Percentiles rank a stretch among this genome's conserved stretches.
Conservation (phyloP, 106 monocot genomes). For the Chionographis japonica region DNA sequence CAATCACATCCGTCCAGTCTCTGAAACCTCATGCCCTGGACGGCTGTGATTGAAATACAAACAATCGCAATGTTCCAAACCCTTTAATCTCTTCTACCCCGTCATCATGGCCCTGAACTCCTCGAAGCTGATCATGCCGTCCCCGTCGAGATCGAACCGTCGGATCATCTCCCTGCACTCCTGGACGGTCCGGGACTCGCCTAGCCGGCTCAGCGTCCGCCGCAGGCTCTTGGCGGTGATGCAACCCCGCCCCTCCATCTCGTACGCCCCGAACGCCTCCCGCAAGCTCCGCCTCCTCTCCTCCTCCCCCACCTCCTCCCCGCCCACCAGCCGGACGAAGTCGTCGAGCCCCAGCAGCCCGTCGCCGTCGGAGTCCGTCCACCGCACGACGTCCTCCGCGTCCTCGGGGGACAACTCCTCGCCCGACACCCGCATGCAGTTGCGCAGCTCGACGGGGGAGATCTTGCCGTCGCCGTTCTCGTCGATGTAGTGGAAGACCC, state of each 20-base stretch:
- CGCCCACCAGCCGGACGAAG: conserved; percentile 29
- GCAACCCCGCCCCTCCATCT: conserved; percentile 21
- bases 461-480: conserved; percentile 49
- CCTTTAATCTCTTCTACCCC: not conserved
- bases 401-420: conserved; percentile 35
- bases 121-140: conserved; percentile 58
- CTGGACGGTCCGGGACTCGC: conserved; percentile 23
- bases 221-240: conserved; percentile 46
- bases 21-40: not conserved
- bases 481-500: conserved; percentile 31
- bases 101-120: conserved; percentile 66
- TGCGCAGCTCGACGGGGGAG: conserved; percentile 36
- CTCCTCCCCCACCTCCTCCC: conserved; percentile 19
- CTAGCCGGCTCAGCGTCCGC: conserved; percentile 32
- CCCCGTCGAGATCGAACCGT: conserved; percentile 47
- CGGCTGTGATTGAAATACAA: not conserved
- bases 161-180: conserved; percentile 46
- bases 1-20: too few species aligned
- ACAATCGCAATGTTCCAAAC: not conserved
- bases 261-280: conserved; percentile 51
- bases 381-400: conserved; percentile 22
- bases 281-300: conserved; percentile 19
- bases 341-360: conserved; percentile 40
- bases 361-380: conserved; percentile 47
- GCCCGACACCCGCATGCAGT: conserved; percentile 15